Percentiles rank a stretch among this genome's conserved stretches.
phyloP scores from a whole-genome alignment of 192 early-diverging fungal species.

The Podila epicladia region DNA sequence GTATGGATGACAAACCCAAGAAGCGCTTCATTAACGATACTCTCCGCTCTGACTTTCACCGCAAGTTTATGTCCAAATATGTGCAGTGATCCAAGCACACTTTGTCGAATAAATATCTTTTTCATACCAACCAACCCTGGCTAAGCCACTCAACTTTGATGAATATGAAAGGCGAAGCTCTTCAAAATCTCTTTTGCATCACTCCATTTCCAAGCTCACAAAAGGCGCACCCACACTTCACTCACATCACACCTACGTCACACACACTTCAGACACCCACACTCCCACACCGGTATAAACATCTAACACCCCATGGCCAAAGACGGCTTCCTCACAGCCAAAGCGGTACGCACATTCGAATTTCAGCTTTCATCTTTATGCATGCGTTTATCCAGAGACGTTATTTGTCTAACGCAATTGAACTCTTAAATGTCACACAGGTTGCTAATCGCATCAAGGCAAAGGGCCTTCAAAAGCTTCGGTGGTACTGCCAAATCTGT shows the following conservation, averaged over 20 bases:
- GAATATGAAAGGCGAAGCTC: not conserved
- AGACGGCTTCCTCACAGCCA: slow-evolving; percentile 81
- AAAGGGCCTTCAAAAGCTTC: slow-evolving; percentile 89
- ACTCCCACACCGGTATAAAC: not conserved
- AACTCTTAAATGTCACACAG: not conserved
- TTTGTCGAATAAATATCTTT: not conserved
- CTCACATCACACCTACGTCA: not conserved
- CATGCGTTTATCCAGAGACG: not conserved
- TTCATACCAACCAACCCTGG: not conserved
- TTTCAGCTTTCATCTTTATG: not conserved
- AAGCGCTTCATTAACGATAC: slow-evolving; percentile 99
- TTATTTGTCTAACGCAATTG: not conserved
- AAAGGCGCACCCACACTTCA: no score
- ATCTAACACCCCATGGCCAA: slow-evolving; percentile 62
- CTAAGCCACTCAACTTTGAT: slow-evolving; percentile 5
- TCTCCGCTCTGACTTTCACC: slow-evolving; percentile 94
- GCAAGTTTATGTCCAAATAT: slow-evolving; percentile 95
- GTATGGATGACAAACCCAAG: slow-evolving; percentile 86
- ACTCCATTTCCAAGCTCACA: no score
- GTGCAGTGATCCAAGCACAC: slow-evolving; percentile 63
- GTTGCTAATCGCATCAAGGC: slow-evolving; percentile 91
- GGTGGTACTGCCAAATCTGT: slow-evolving; percentile 97
- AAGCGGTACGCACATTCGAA: slow-evolving; percentile 59
- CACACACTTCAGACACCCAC: not conserved
- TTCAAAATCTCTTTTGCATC: not conserved